Evolutionary conservation across 345 rosid genomes (phyloP).

Genomic region (Boechera stricta): DNA sequence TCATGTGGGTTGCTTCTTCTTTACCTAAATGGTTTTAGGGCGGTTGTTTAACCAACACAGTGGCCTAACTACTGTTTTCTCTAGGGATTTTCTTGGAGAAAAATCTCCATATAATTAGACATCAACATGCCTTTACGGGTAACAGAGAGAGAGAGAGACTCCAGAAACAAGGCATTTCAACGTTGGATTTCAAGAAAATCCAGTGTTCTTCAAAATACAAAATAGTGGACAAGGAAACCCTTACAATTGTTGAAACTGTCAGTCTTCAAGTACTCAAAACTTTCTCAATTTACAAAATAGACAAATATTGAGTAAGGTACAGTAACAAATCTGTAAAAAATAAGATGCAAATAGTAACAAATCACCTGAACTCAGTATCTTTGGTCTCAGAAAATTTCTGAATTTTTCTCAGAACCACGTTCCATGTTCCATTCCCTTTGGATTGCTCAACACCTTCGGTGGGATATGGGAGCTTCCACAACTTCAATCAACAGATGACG

Average conservation of each 20-base stretch:
- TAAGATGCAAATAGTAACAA: constrained; percentile 11
- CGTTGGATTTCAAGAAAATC: neutral
- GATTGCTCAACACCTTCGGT: neutral
- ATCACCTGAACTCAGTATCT: constrained; percentile 36
- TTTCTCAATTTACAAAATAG: constrained; percentile 25
- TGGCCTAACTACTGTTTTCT: constrained; percentile 12
- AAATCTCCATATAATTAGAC: neutral
- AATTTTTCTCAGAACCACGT: constrained; percentile 11
- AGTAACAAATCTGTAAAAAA: constrained; percentile 27
- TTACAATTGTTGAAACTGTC: constrained; percentile 8
- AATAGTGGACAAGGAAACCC: neutral
- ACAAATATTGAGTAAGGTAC: constrained; percentile 18
- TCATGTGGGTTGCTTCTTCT: constrained; percentile 36
- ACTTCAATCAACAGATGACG: constrained; percentile 22
- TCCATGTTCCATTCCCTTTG: constrained; percentile 21
- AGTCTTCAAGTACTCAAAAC: constrained; percentile 28
- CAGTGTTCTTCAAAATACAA: constrained; percentile 20
- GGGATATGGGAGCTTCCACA: constrained; percentile 15
- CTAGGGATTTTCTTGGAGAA: neutral
- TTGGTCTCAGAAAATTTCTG: constrained; percentile 9
- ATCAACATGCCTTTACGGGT: neutral
- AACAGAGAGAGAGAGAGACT: neutral
- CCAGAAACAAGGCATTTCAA: neutral
- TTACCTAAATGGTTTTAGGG: constrained; percentile 28
- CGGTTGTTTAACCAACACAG: constrained; percentile 28